Evolutionary conservation across 1,139 yeast species (phyloP), one percentile per base, ranked within the genome.

Genomic region (Pichia sp.): DNA sequence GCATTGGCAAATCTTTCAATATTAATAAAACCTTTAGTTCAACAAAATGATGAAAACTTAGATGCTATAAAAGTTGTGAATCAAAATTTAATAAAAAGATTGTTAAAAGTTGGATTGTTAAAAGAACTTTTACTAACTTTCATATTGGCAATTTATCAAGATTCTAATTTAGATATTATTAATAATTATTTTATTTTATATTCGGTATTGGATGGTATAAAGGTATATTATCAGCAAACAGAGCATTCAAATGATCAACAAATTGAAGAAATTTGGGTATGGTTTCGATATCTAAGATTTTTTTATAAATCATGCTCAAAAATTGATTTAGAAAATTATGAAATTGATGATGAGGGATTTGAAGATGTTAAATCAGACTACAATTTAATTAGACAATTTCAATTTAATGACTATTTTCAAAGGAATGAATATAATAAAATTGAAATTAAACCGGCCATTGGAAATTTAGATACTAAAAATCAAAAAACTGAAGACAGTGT

Each of bases 261-360:
- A 45, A 41, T 64, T 41, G 53, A 52, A 22, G 55, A 54, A 42
- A 43, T 65, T 22, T 44, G 61, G 44, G 48, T 54, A 22, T 66
- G 68, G 65, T 60, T 62, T 36, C 54, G 67, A 47, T 66, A 63
- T 44, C 45, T 64, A 54, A 47, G 51, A 33, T 46, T 60, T 10
- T 64, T 67, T 45, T 66, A 57, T 55, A 58, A 54, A 45, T 61
- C 69, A 0, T 65, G 70, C 14, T 63, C 68, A 1, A 63, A 64
- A 3, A 67, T 68, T 42, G 70, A 68, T 55, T 48, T 66, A 4
- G 56, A 59, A 14, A 61, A 62, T 42, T 67, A 67, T 56, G 51
- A 52, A 34, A 58, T 67, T 18, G 57, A 61, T 18, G 68, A 61
- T 19, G 64, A 58, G 36, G 64, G 64, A 3, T 67, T 63, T 55